Percentiles rank a stretch among this genome's conserved stretches.
These are phyloP conservation scores for Lentinula sp. DNA, from an alignment of 768 basidiomycete genomes.

Conservation along the genomic window DNA sequence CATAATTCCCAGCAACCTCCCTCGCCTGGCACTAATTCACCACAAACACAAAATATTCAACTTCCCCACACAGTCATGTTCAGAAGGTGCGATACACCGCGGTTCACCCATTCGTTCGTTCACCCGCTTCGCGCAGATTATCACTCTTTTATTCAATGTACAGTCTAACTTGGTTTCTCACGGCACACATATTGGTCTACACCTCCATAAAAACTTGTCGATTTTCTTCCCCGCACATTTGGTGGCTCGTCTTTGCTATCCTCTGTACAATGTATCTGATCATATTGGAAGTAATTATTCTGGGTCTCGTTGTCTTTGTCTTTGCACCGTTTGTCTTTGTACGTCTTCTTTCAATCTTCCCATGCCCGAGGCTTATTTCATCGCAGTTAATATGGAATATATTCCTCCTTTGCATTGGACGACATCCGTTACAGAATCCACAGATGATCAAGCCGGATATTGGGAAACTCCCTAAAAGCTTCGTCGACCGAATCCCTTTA, in stretches of 20 bases:
- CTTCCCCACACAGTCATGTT: conserved; percentile 20
- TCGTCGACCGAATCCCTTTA: conserved; percentile 76
- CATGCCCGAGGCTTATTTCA: not conserved
- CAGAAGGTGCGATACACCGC: conserved; percentile 15
- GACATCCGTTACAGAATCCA: conserved; percentile 74
- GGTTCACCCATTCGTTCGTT: not conserved
- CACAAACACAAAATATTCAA: not conserved
- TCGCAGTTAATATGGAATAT: conserved; percentile 71
- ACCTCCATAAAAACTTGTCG: conserved; percentile 73
- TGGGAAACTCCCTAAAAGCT: conserved; percentile 61
- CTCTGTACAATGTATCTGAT: conserved; percentile 76
- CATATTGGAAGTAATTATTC: conserved; percentile 62
- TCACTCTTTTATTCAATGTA: conserved; percentile 62
- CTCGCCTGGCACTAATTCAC: not conserved
- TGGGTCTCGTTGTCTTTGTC: conserved; percentile 74
- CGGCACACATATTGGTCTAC: conserved; percentile 75
- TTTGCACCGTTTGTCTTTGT: conserved; percentile 73
- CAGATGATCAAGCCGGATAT: conserved; percentile 73
- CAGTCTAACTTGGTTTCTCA: conserved; percentile 79
- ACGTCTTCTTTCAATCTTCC: not conserved
- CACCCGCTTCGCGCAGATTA: conserved; percentile 30
- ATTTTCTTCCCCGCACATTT: conserved; percentile 68
- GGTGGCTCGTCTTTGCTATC: conserved; percentile 84
- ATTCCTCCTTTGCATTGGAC: conserved; percentile 70
- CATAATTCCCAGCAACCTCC: not conserved